These are phyloP conservation scores for Starmerella asiatica DNA, from an alignment of 805 yeast species.

Conservation along the genomic window DNA sequence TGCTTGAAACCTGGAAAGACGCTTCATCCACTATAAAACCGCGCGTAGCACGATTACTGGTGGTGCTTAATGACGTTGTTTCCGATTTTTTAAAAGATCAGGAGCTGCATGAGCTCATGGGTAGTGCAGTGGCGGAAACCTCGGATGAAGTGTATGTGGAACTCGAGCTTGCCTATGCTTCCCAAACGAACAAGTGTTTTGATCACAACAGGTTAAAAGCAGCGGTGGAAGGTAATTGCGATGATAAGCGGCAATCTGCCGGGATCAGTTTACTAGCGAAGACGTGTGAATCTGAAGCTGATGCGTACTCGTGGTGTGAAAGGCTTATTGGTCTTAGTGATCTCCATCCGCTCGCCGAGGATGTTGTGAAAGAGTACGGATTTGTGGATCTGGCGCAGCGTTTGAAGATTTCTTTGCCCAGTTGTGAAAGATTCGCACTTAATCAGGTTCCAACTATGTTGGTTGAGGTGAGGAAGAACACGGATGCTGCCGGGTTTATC, in stretches of 20 bases:
- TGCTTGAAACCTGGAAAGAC: neutral
- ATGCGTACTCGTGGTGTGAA: conserved; percentile 1
- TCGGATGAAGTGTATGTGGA: neutral
- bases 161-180: neutral
- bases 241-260: neutral
- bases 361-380: neutral
- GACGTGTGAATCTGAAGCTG: neutral
- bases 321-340: neutral
- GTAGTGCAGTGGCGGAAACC: neutral
- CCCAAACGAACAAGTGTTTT: neutral
- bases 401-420: no score
- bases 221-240: no score
- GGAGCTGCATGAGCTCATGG: neutral
- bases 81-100: neutral
- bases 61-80: neutral
- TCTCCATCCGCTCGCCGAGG: neutral
- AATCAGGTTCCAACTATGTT: no score
- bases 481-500: neutral
- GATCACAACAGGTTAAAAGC: neutral
- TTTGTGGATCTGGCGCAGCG: neutral
- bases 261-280: neutral
- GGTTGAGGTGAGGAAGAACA: no score
- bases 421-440: neutral
- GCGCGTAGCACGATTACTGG: neutral
- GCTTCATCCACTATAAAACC: no score